Evolutionary conservation across 2,329 filamentous ascomycete genomes (phyloP).

Genomic region (Alternaria hordeiaustralica): DNA sequence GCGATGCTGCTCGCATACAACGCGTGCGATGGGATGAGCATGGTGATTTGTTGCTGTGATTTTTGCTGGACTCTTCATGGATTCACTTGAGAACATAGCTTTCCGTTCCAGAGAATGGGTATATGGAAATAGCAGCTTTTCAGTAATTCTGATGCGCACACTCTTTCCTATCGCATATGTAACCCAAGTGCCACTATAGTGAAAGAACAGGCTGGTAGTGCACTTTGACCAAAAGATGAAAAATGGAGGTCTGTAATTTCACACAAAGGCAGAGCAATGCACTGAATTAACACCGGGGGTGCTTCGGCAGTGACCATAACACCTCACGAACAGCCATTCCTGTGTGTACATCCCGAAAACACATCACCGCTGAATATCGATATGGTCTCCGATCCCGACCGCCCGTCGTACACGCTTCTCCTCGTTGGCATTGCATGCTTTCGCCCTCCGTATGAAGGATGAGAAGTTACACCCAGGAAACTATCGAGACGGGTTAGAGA

Average conservation of each 20-base stretch:
- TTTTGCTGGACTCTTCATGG: neutral
- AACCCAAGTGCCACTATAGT: neutral
- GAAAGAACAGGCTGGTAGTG: neutral
- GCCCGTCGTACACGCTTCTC: neutral
- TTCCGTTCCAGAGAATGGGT: neutral
- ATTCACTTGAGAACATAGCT: neutral
- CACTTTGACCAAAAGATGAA: neutral
- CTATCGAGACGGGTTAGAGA: too few species aligned
- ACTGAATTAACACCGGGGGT: neutral
- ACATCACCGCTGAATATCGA: neutral
- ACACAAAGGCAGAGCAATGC: rapidly evolving
- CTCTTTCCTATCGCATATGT: neutral
- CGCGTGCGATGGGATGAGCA: neutral
- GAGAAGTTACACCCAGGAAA: too few species aligned
- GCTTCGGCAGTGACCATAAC: neutral
- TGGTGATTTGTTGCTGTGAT: neutral
- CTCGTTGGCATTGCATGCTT: neutral
- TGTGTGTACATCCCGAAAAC: neutral
- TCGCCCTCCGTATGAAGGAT: too few species aligned
- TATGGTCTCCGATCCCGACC: neutral
- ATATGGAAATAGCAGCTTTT: neutral
- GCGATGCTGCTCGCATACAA: neutral
- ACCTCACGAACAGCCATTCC: neutral
- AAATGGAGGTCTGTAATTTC: neutral
- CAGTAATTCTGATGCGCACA: rapidly evolving